Percentiles rank a stretch among this genome's conserved stretches.
Conservation (phyloP, 805 yeast genomes). For the Nakazawaea wickerhamii region DNA sequence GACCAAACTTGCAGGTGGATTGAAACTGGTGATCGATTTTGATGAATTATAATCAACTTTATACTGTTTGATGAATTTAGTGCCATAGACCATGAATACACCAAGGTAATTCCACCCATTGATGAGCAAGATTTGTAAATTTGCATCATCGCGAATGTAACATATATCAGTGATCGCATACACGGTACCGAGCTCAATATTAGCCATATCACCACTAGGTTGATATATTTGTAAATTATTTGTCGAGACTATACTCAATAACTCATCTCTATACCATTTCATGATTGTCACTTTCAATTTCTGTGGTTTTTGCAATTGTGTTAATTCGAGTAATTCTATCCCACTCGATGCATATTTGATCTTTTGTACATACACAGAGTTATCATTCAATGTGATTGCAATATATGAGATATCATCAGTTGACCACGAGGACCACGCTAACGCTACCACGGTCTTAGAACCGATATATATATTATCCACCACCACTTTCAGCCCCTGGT, state of each 20-base stretch:
- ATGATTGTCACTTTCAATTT: not conserved
- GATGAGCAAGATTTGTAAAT: not conserved
- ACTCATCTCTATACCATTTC: not conserved
- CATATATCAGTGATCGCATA: constrained; percentile 10
- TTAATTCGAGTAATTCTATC: not conserved
- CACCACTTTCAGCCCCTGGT: not conserved
- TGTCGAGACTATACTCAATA: constrained; percentile 3
- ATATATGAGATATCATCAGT: constrained; percentile 1
- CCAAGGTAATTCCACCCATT: constrained; percentile 3
- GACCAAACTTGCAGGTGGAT: not conserved
- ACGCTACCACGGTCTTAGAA: not conserved
- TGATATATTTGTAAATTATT: not conserved
- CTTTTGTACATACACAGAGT: not conserved
- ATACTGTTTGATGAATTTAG: not conserved
- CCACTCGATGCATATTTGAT: not conserved
- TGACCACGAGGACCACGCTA: constrained; percentile 13
- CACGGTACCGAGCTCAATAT: constrained; percentile 1
- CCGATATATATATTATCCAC: not conserved
- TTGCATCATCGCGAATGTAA: not conserved
- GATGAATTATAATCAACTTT: constrained; percentile 3
- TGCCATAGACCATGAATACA: not conserved
- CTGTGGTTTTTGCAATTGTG: not conserved
- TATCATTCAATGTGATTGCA: constrained; percentile 1
- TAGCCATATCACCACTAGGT: not conserved
- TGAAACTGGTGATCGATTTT: not conserved